These are phyloP conservation scores for Alternaria arbusti DNA, from an alignment of 2,329 filamentous ascomycete species.

Conservation along the genomic window DNA sequence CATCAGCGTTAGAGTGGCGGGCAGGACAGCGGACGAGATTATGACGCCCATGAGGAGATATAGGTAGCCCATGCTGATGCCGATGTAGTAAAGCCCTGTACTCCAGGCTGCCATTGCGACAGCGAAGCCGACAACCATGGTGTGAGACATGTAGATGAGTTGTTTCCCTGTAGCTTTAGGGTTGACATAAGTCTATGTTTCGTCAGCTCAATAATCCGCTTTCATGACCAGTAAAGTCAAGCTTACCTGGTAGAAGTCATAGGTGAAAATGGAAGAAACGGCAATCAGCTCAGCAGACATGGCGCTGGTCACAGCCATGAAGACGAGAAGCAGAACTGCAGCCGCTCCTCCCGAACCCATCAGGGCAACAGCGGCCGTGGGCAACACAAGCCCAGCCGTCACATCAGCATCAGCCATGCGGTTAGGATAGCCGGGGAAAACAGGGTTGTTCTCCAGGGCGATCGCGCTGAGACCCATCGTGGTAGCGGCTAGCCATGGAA, in stretches of 20 bases:
- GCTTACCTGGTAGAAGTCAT: slow-evolving; percentile 80
- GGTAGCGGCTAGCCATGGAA: slow-evolving; percentile 87
- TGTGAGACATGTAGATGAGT: slow-evolving; percentile 81
- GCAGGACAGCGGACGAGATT: slow-evolving; percentile 83
- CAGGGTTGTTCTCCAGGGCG: slow-evolving; percentile 75
- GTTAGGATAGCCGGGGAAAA: slow-evolving; percentile 74
- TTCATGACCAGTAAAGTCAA: not conserved
- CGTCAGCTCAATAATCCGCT: not conserved
- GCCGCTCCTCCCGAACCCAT: slow-evolving; percentile 82
- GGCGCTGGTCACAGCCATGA: slow-evolving; percentile 88
- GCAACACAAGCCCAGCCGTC: slow-evolving; percentile 81
- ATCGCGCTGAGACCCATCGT: slow-evolving; percentile 86
- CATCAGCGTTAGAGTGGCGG: slow-evolving; percentile 78
- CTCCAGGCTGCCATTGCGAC: slow-evolving; percentile 79
- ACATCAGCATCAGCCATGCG: slow-evolving; percentile 78
- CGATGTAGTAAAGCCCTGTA: slow-evolving; percentile 67
- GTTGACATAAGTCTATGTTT: slow-evolving; percentile 67
- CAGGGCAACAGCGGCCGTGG: slow-evolving; percentile 82
- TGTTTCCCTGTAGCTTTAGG: slow-evolving; percentile 75
- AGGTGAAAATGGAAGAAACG: slow-evolving; percentile 86
- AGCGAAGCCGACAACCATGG: slow-evolving; percentile 75
- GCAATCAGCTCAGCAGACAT: slow-evolving; percentile 85
- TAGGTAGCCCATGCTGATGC: slow-evolving; percentile 86
- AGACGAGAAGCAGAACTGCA: slow-evolving; percentile 79
- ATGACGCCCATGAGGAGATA: slow-evolving; percentile 93